Evolutionary conservation across 176 grass and related monocot species (phyloP).

Genomic region (Oryza rufipogon): DNA sequence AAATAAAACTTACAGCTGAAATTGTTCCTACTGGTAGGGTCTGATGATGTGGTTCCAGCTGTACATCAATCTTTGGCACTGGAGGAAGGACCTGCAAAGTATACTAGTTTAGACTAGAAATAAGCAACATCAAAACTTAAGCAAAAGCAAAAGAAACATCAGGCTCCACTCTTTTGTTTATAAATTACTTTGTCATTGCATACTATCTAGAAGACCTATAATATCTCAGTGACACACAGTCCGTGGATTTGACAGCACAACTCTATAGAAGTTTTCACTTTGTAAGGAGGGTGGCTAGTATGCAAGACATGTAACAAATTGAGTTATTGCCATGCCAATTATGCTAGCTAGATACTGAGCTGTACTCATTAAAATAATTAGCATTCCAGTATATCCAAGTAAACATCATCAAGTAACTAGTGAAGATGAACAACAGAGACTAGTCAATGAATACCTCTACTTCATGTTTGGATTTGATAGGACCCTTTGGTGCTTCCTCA

Average conservation of each 20-base stretch:
- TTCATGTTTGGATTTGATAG: constrained; percentile 60
- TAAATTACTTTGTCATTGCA: neutral
- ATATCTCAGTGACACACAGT: neutral
- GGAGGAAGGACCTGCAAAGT: constrained; percentile 64
- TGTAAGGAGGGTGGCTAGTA: neutral
- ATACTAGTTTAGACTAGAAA: constrained; percentile 38
- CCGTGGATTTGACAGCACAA: neutral
- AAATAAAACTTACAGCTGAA: constrained; percentile 66
- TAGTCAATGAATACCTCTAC: constrained; percentile 40
- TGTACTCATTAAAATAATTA: too few species aligned
- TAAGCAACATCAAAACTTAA: neutral
- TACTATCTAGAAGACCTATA: neutral
- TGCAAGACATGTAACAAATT: too few species aligned
- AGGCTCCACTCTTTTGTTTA: neutral
- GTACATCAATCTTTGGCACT: constrained; percentile 76
- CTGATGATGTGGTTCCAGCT: constrained; percentile 76
- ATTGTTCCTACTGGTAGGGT: constrained; percentile 72
- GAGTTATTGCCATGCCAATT: too few species aligned
- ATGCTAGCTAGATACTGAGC: too few species aligned
- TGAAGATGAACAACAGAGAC: too few species aligned
- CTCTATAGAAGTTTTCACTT: neutral
- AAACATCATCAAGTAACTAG: too few species aligned
- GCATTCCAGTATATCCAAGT: too few species aligned
- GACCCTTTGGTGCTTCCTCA: constrained; percentile 48
- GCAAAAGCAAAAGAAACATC: neutral